Evolutionary conservation across 441 rosid species (phyloP).

Genomic region (Aquilaria agallochum): DNA sequence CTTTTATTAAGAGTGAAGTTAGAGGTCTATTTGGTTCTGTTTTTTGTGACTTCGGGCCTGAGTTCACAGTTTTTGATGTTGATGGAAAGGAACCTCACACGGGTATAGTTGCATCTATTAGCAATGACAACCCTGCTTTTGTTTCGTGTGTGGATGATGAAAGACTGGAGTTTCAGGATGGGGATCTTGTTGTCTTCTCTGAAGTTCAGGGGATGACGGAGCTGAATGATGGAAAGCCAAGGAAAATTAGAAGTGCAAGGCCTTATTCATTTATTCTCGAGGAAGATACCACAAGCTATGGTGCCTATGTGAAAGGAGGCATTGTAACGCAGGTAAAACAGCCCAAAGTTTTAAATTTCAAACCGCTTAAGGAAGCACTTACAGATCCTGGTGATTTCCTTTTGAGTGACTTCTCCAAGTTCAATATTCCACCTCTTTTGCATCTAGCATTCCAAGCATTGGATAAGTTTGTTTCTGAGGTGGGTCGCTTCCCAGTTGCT

Average conservation of each 20-base stretch:
- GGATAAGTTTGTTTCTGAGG: constrained; percentile 59
- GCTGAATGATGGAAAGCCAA: constrained; percentile 85
- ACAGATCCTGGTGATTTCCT: constrained; percentile 95
- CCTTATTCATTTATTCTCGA: constrained; percentile 80
- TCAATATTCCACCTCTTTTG: constrained; percentile 82
- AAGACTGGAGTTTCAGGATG: constrained; percentile 94
- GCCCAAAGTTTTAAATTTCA: constrained; percentile 81
- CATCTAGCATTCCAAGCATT: constrained; percentile 96
- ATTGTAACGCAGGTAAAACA: constrained; percentile 92
- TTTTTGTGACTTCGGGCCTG: constrained; percentile 95
- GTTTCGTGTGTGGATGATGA: constrained; percentile 95
- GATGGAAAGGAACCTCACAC: constrained; percentile 95
- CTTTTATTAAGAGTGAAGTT: constrained; percentile 90
- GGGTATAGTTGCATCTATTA: constrained; percentile 86
- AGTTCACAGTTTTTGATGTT: constrained; percentile 80
- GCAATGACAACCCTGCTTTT: constrained; percentile 78
- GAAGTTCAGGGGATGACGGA: constrained; percentile 93
- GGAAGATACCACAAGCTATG: constrained; percentile 67
- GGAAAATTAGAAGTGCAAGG: constrained; percentile 76
- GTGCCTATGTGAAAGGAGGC: constrained; percentile 77
- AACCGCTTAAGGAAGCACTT: constrained; percentile 73
- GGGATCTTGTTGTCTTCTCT: constrained; percentile 88
- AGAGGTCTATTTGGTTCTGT: constrained; percentile 90
- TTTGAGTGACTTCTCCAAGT: constrained; percentile 88
- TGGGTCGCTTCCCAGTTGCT: constrained; percentile 69